Base-by-base conservation (phyloP, 306 rosid species). In the Lagenaria siceraria region DNA sequence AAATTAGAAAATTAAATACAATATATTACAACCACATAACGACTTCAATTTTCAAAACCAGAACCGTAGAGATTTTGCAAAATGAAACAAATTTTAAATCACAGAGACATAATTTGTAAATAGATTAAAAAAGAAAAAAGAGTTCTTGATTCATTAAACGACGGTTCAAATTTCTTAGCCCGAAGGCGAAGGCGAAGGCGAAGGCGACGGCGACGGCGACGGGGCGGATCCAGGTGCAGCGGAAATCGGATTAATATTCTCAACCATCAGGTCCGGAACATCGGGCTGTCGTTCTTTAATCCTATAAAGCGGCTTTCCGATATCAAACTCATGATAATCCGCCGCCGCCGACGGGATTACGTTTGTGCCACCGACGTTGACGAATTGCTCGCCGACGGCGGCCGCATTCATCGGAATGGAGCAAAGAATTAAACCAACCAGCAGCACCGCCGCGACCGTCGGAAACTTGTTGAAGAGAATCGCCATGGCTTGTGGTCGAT, bases 281-380 rank as follows among this genome's bases (percentile, higher is more conserved):
- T 53, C 25, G 11, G 82, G 80, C 17, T 56, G 48, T 29, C 33
- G 33, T 29, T 72, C 40, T 35, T 79, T 83, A 18, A 76, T 5
- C 81, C 86, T 83, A 18, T 69, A 79, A 49, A 83, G 78, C 42
- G 86, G 78, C 82, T 69, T 69, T 49, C 75, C 85, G 2, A 79
- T 77, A 74, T 48, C 29, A 13, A 15, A 74, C 5, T 31, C 24
- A 4, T 9, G 22, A 63, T 63, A 6, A 6, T 33, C 46, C 7
- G 3, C 22, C 4, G 25, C 2, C 7, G 64, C 1, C 0, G 64
- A 1, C 4, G 6, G 1, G 21, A 24, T 27, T 6, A 3, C 19
- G 22, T 22, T 24, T 65, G 10, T 1, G 69, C 36, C 36, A 36
- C 0, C 15, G 43, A 4, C 43, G 10, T 14, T 4, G 70, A 8